Evolutionary conservation across 1,284 basidiomycete genomes (phyloP), one percentile per base, ranked within the genome.

Genomic region (Trametes polyzona): DNA sequence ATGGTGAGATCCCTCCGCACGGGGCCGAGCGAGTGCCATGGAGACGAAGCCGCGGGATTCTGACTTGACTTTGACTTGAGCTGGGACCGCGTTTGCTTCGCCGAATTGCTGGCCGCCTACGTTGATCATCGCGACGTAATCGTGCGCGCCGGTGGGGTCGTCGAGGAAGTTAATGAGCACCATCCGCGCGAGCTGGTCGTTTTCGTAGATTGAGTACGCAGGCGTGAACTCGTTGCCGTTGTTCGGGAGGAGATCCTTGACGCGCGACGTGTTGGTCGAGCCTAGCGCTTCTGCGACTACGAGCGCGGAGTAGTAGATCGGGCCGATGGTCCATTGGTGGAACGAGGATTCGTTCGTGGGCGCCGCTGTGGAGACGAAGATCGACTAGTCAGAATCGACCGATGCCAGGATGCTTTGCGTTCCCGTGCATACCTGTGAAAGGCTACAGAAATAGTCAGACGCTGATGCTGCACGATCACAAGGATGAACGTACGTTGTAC

Each of bases 271-370:
- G 59, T 70, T 69, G 26, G 67, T 63, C 19, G 62, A 62, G 41
- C 73, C 73, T 30, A 75, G 66, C n/a, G 65, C 62, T 53, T 76
- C 74, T 2, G 74, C 67, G 41, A 76, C 65, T 52, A 69, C 65
- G 24, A 77, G 59, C 8, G 66, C 60, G 8, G 74, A 68, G 65
- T 77, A 77, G 67, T 70, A 76, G 54, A 71, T 53, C 0, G 76
- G 67, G 4, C 73, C 73, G 29, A 73, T 62, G 1, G 74, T 72
- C 74, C 74, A 76, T 37, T 73, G 62, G 29, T 69, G 66, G 61
- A 69, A 69, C 7, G 62, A 59, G 2, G 71, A 70, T 57, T 72
- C 62, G 64, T 76, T 76, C 2, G 71, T 74, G 8, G 75, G 73
- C 6, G 74, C 71, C 9, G 76, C 71, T 42, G 71, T 51, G 39